These are phyloP conservation scores for Sugiyamaella boreocaroliniensis DNA, from an alignment of 805 yeast species.

Conservation along the genomic window DNA sequence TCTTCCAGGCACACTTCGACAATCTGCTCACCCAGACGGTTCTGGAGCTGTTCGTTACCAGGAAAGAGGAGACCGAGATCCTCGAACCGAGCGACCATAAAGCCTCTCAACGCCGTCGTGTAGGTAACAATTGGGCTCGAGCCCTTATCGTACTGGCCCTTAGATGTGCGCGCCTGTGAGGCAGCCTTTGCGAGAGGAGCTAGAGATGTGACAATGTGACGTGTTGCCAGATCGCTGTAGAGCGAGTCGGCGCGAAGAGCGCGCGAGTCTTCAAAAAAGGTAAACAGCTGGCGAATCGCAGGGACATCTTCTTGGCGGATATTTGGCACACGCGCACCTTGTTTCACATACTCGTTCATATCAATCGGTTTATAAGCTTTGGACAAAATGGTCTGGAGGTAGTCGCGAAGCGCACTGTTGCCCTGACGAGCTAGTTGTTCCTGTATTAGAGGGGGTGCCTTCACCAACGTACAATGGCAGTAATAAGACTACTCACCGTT, in stretches of 20 bases:
- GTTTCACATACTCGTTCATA: constrained; percentile 37
- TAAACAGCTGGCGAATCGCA: constrained; percentile 37
- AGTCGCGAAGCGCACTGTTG: constrained; percentile 46
- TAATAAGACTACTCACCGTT: constrained; percentile 11
- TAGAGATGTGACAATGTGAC: constrained; percentile 18
- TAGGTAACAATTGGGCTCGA: constrained; percentile 51
- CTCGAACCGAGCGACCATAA: constrained; percentile 45
- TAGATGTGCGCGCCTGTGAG: constrained; percentile 7
- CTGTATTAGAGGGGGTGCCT: constrained; percentile 24
- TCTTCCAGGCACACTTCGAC: constrained; percentile 34
- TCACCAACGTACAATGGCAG: not conserved
- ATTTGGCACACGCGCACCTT: constrained; percentile 32
- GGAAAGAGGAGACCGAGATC: constrained; percentile 40
- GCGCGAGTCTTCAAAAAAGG: constrained; percentile 36
- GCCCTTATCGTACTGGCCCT: constrained; percentile 53
- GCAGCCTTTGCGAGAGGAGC: constrained; percentile 12
- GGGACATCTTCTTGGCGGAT: constrained; percentile 23
- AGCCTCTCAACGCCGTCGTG: constrained; percentile 45
- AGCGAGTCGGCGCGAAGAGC: constrained; percentile 23
- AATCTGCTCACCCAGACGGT: constrained; percentile 30
- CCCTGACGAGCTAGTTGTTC: constrained; percentile 50
- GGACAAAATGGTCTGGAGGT: constrained; percentile 42
- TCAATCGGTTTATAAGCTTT: constrained; percentile 39
- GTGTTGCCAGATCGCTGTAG: constrained; percentile 16
- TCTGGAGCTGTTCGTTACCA: constrained; percentile 21